Evolutionary conservation across 2,329 filamentous ascomycete genomes (phyloP).

Genomic region (Aspergillus aculeatinus): DNA sequence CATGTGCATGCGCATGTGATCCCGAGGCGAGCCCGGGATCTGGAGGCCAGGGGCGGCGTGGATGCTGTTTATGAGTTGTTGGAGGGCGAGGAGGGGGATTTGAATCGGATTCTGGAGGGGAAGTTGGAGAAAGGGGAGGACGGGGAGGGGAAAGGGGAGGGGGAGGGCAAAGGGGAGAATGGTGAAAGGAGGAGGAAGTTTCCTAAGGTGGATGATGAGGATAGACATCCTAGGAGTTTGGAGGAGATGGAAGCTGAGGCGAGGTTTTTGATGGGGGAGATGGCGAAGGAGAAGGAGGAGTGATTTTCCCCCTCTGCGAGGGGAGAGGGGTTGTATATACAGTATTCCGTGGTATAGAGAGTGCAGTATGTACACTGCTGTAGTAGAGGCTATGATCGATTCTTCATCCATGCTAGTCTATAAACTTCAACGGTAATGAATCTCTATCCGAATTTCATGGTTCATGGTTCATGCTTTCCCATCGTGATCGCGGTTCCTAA

Average conservation of each 20-base stretch:
- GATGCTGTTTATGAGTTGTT: slow-evolving; percentile 82
- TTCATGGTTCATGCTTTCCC: no score
- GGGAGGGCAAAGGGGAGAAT: slow-evolving; percentile 24
- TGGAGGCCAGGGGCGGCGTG: slow-evolving; percentile 57
- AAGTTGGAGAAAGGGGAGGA: slow-evolving; percentile 34
- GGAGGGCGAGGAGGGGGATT: slow-evolving; percentile 80
- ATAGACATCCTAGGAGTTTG: slow-evolving; percentile 52
- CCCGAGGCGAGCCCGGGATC: slow-evolving; percentile 63
- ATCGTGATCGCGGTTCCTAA: no score
- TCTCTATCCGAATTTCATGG: no score
- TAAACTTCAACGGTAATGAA: no score
- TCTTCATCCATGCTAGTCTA: no score
- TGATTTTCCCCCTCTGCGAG: slow-evolving; percentile 9
- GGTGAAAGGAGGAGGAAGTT: slow-evolving; percentile 53
- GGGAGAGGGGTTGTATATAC: background rate
- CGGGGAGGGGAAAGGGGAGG: slow-evolving; percentile 16
- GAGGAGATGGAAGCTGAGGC: slow-evolving; percentile 42
- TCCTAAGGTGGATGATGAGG: slow-evolving; percentile 72
- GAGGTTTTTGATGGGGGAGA: slow-evolving; percentile 42
- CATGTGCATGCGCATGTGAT: slow-evolving; percentile 95
- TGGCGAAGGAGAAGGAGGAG: slow-evolving; percentile 34
- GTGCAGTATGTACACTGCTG: no score
- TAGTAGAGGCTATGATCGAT: no score
- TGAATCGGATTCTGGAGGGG: slow-evolving; percentile 49
- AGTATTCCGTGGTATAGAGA: no score